A percentile compares a stretch with the other conserved stretches of the same genome.
phyloP scores from a whole-genome alignment of 2,329 filamentous ascomycete species.

The Fusarium ambrosium region DNA sequence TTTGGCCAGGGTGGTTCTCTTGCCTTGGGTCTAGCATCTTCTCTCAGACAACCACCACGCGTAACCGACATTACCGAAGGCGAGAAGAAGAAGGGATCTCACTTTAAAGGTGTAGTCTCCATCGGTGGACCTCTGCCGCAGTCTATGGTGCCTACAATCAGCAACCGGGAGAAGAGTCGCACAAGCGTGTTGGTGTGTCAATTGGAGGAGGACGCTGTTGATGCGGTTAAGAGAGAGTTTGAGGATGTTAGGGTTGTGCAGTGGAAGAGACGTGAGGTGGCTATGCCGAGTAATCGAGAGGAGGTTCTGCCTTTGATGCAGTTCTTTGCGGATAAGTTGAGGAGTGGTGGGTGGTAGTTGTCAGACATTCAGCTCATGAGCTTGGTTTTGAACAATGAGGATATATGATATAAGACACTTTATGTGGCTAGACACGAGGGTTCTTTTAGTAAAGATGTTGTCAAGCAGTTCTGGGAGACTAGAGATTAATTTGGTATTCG shows the following conservation, averaged over 20 bases:
- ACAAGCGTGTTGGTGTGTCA: conserved; percentile 74
- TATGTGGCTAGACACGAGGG: neutral
- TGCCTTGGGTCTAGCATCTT: conserved; percentile 68
- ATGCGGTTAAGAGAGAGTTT: conserved; percentile 76
- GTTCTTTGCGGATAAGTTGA: conserved; percentile 78
- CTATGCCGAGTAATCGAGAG: conserved; percentile 85
- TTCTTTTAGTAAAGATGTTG: neutral
- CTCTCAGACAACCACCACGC: conserved; percentile 53
- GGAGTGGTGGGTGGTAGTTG: conserved; percentile 36
- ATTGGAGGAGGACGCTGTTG: conserved; percentile 73
- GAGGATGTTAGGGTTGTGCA: conserved; percentile 74
- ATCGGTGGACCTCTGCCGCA: conserved; percentile 72
- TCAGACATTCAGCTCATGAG: neutral
- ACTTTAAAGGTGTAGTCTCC: conserved; percentile 70
- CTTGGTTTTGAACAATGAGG: neutral
- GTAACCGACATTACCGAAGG: conserved; percentile 53
- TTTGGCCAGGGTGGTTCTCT: conserved; percentile 77
- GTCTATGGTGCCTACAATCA: conserved; percentile 63
- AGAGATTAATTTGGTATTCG: neutral
- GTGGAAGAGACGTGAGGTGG: conserved; percentile 79
- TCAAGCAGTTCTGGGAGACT: neutral
- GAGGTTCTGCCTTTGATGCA: conserved; percentile 94
- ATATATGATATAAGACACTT: neutral
- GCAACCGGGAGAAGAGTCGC: conserved; percentile 65
- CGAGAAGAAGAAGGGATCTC: conserved; percentile 32